Percentiles rank a stretch among this genome's conserved stretches.
These are phyloP conservation scores for Neocucurbitaria cava DNA, from an alignment of 2,329 filamentous ascomycete species.

Conservation along the genomic window DNA sequence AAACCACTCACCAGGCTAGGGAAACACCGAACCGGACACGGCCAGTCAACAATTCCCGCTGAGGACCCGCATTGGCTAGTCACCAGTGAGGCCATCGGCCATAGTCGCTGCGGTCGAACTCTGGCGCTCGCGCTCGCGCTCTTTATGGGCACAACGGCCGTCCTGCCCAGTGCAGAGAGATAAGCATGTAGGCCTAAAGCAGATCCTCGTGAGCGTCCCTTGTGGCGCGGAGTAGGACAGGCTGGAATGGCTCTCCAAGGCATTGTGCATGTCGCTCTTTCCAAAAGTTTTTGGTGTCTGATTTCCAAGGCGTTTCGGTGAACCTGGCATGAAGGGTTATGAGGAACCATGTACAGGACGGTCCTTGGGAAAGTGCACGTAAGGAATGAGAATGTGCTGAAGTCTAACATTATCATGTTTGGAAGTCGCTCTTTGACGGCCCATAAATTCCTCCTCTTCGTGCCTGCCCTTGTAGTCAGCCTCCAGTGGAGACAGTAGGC, in stretches of 20 bases:
- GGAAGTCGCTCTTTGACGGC: background rate
- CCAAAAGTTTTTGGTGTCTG: slow-evolving; percentile 22
- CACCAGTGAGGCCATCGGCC: slow-evolving; percentile 4
- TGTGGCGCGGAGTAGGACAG: background rate
- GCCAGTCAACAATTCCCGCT: slow-evolving; percentile 1
- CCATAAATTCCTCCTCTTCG: background rate
- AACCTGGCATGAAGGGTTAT: slow-evolving; percentile 1
- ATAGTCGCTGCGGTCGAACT: slow-evolving; percentile 5
- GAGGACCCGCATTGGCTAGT: slow-evolving; percentile 2
- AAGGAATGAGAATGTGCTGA: slow-evolving; percentile 8
- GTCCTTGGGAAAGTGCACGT: slow-evolving; percentile 6
- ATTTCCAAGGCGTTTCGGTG: slow-evolving; percentile 17
- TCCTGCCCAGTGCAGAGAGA: slow-evolving; percentile 4
- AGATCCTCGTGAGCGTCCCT: background rate
- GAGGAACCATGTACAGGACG: slow-evolving; percentile 3
- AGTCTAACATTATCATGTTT: background rate
- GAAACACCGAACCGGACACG: slow-evolving; percentile 7
- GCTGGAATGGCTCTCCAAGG: background rate
- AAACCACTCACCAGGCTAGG: slow-evolving; percentile 6
- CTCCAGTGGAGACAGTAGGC: background rate
- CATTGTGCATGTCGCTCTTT: slow-evolving; percentile 5
- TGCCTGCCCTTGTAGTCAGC: background rate
- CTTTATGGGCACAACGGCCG: slow-evolving; percentile 1
- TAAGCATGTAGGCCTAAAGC: slow-evolving; percentile 1
- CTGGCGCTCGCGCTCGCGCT: slow-evolving; percentile 2